Evolutionary conservation across 169 alveolate genomes (phyloP).

Genomic region (Cryptosporidium bovis): DNA sequence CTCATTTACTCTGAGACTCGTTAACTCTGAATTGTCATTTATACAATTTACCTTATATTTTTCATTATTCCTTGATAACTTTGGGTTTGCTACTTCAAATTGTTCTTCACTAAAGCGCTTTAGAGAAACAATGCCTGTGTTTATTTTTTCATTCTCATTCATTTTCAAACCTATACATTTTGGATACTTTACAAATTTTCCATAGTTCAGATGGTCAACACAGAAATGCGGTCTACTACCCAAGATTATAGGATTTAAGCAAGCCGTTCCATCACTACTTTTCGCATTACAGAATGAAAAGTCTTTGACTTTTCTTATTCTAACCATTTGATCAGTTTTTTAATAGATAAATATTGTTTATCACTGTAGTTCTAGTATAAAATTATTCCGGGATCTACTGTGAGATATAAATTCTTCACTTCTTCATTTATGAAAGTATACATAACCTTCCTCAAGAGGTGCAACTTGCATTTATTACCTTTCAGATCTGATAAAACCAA

Average conservation of each 20-base stretch:
- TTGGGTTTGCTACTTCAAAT: no score
- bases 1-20: no score
- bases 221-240: conserved; percentile 8
- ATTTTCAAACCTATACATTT: not conserved
- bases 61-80: no score
- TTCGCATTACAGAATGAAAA: conserved; percentile 43
- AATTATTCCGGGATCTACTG: conserved; percentile 24
- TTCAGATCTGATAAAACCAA: conserved; percentile 43
- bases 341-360: conserved; percentile 10
- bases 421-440: conserved; percentile 9
- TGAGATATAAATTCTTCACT: conserved; percentile 21
- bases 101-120: not conserved
- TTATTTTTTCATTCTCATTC: not conserved
- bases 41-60: no score
- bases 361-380: not conserved
- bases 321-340: conserved; percentile 21
- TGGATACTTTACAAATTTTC: not conserved
- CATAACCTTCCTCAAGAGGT: conserved; percentile 27
- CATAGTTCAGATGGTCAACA: conserved; percentile 4
- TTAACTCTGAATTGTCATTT: no score
- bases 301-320: conserved; percentile 52
- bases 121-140: not conserved
- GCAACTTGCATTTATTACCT: conserved; percentile 30
- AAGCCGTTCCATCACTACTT: conserved; percentile 24
- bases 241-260: conserved; percentile 46